These are phyloP conservation scores for Phragmites australis DNA, from an alignment of 176 grass and related monocot genomes.

Conservation along the genomic window DNA sequence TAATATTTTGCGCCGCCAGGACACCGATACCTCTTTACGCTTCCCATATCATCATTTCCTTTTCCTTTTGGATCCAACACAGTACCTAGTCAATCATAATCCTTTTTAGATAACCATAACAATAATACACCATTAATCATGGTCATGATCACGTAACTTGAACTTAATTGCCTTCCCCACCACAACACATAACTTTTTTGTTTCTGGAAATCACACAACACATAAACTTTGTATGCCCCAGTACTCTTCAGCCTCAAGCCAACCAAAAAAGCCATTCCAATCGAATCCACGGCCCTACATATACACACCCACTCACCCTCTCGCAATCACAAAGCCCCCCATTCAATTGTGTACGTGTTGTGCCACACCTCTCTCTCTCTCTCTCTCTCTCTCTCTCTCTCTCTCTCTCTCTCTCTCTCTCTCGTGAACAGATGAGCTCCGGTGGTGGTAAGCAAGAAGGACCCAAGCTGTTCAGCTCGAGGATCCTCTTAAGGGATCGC, in stretches of 20 bases:
- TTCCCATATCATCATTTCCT: neutral
- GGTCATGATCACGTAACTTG: slow-evolving; percentile 14
- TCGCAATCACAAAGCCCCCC: slow-evolving; percentile 6
- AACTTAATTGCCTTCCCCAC: slow-evolving; percentile 12
- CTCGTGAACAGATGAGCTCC: slow-evolving; percentile 40
- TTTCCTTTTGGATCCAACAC: neutral
- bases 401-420: neutral
- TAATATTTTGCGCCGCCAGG: neutral
- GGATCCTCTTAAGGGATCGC: slow-evolving; percentile 38
- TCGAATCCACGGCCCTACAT: neutral
- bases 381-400: neutral
- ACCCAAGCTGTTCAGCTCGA: slow-evolving; percentile 32
- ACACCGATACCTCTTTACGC: neutral
- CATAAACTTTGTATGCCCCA: neutral
- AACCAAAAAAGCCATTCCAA: neutral
- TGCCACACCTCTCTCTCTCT: neutral
- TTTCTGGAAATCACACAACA: neutral
- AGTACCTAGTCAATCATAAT: neutral
- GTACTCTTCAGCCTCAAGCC: slow-evolving; percentile 34
- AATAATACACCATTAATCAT: slow-evolving; percentile 19
- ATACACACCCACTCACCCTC: slow-evolving; percentile 1
- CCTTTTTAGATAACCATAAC: neutral
- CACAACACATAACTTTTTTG: neutral
- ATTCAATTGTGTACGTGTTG: neutral
- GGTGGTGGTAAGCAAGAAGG: slow-evolving; percentile 25